A percentile compares a stretch with the other conserved stretches of the same genome.
Evolutionary conservation across 2,329 filamentous ascomycete species (phyloP).

Genomic region (Phialophora macrospora): DNA sequence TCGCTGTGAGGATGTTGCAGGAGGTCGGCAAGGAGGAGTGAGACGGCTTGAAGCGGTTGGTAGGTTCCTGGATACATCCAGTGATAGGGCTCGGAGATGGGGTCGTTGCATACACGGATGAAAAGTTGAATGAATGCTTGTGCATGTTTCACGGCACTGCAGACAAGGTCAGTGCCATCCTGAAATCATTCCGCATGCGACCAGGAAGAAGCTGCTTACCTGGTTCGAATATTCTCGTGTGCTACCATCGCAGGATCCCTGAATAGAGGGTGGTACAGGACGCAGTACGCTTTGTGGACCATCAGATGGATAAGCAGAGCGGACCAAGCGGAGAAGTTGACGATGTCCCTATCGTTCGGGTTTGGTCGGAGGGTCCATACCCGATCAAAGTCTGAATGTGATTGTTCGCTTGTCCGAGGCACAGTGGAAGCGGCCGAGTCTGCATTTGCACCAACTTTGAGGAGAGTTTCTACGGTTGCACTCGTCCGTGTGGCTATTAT

Average conservation of each 20-base stretch:
- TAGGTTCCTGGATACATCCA: slow-evolving; percentile 41
- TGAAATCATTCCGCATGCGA: background rate
- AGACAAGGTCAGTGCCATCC: background rate
- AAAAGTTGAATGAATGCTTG: slow-evolving; percentile 39
- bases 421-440: slow-evolving; percentile 4
- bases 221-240: slow-evolving; percentile 24
- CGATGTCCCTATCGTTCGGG: slow-evolving; percentile 27
- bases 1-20: slow-evolving; percentile 36
- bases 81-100: slow-evolving; percentile 35
- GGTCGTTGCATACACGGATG: slow-evolving; percentile 37
- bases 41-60: slow-evolving; percentile 37
- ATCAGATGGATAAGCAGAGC: slow-evolving; percentile 35
- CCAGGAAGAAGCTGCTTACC: slow-evolving; percentile 15
- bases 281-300: slow-evolving; percentile 39
- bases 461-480: slow-evolving; percentile 17
- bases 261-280: slow-evolving; percentile 37
- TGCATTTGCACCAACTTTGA: slow-evolving; percentile 1
- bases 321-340: slow-evolving; percentile 31
- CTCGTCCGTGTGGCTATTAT: slow-evolving; percentile 21
- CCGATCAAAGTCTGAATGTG: slow-evolving; percentile 18
- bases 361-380: slow-evolving; percentile 30
- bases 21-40: slow-evolving; percentile 37
- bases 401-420: background rate
- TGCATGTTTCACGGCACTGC: slow-evolving; percentile 38
- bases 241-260: slow-evolving; percentile 20